These are phyloP conservation scores for Mycena epipterygia DNA, from an alignment of 768 basidiomycete species.

Conservation along the genomic window DNA sequence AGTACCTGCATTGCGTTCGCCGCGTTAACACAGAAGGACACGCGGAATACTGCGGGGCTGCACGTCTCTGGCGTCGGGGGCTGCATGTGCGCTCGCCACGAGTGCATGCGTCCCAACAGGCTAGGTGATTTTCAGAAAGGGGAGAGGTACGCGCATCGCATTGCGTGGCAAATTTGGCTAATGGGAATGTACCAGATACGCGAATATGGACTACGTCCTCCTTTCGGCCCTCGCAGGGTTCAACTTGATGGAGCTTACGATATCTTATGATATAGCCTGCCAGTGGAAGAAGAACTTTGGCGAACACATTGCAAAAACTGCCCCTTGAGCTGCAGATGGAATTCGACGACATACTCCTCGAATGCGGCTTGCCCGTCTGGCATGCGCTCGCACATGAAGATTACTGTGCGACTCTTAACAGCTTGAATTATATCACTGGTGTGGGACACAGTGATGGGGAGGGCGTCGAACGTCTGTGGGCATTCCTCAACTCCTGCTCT, in stretches of 20 bases:
- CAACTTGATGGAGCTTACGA: too few relatives aligned
- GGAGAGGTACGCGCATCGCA: constrained; percentile 33
- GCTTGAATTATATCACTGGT: constrained; percentile 28
- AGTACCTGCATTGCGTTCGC: constrained; percentile 38
- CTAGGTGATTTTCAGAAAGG: constrained; percentile 43
- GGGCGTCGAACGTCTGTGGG: constrained; percentile 44
- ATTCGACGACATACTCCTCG: background rate
- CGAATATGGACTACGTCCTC: constrained; percentile 44
- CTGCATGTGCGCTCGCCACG: constrained; percentile 36
- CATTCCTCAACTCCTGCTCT: constrained; percentile 37
- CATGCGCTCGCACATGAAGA: constrained; percentile 32
- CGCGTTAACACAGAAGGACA: constrained; percentile 36
- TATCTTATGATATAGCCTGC: constrained; percentile 46
- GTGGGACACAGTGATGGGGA: constrained; percentile 26
- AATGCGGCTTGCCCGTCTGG: constrained; percentile 30
- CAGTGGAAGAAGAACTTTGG: constrained; percentile 35
- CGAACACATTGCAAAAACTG: background rate
- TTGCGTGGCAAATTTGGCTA: background rate
- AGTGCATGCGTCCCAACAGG: constrained; percentile 34
- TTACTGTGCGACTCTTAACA: constrained; percentile 22
- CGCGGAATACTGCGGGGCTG: constrained; percentile 26
- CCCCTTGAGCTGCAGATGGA: background rate
- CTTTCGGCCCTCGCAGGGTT: too few relatives aligned
- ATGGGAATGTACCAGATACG: constrained; percentile 26
- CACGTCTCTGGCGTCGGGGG: constrained; percentile 29